Conservation (phyloP, 805 yeast genomes). For the Isabelozyma heimii region DNA sequence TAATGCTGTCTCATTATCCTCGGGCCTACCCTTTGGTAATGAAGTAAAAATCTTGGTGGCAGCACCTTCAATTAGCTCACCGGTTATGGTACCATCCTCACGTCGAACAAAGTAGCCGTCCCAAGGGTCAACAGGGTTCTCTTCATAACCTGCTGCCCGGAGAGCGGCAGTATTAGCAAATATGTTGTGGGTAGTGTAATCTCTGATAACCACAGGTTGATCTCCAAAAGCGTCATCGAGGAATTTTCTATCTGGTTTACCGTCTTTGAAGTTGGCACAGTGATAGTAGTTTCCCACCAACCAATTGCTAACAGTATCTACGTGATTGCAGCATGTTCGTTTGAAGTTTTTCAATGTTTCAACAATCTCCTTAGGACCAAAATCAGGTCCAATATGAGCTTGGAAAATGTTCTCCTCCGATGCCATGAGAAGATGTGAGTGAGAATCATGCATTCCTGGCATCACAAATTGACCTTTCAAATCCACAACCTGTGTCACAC, state of each 20-base stretch:
- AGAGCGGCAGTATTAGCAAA: conserved; percentile 23
- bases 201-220: conserved; percentile 22
- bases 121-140: conserved; percentile 19
- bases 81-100: conserved; percentile 22
- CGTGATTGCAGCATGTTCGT: conserved; percentile 13
- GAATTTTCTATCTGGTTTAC: conserved; percentile 20
- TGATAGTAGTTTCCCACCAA: conserved; percentile 22
- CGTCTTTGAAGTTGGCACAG: conserved; percentile 17
- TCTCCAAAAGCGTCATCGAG: conserved; percentile 23
- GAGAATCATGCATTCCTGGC: conserved; percentile 26
- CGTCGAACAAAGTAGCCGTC: conserved; percentile 21
- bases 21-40: conserved; percentile 16
- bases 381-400: conserved; percentile 15
- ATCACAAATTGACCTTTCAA: conserved; percentile 19
- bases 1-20: conserved; percentile 15
- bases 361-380: conserved; percentile 17
- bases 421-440: conserved; percentile 20
- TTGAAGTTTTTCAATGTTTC: conserved; percentile 15
- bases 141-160: conserved; percentile 23
- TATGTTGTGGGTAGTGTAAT: conserved; percentile 21
- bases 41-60: conserved; percentile 17
- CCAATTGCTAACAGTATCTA: conserved; percentile 19
- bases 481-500: conserved; percentile 12
- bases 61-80: conserved; percentile 22
- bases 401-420: conserved; percentile 18